Base-by-base conservation (phyloP, 1,284 basidiomycete genomes). In the Filobasidium uniguttulatum region DNA sequence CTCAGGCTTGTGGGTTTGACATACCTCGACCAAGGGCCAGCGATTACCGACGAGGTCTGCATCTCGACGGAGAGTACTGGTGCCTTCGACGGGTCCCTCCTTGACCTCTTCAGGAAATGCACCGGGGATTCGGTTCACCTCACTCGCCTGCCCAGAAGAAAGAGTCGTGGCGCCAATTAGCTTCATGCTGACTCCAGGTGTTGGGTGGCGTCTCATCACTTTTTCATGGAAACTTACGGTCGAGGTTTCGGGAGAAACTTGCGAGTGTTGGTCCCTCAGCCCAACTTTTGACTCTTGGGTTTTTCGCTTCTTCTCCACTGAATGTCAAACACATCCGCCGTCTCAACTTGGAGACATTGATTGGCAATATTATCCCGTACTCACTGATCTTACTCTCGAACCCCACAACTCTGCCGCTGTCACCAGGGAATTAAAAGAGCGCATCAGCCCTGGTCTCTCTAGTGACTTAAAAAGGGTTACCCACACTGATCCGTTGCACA, bases 381-480 rank as follows among this genome's bases (percentile, higher is more conserved):
- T 77, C 78, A 50, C 78, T 75, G 26, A 64, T 7, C 5, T 82
- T 75, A 1, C 83, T 71, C 29, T 74, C 64, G 64, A 91, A 91
- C 57, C 82, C 79, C 15, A 91, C 84, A 2, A 87, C 72, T 2
- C 87, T 53, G 12, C 51, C 51, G 23, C 51, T 53, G 44, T 30
- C n/a, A 5, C 9, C 8, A 19, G 9, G 9, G n/a, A 15, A 3
- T 44, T 9, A 20, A 28, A 10, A n/a, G 17, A 19, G 9, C 31
- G n/a, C 9, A n/a, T 9, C n/a, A 33, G n/a, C 9, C 31, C n/a
- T n/a, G 31, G n/a, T 10, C 9, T 33, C 31, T n/a, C 65, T 31
- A 50, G 55, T 2, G 62, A 61, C n/a, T 36, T 44, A 8, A 50
- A 38, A 38, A 63, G 63, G 2, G 50, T 46, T 5, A 54, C 50